Conservation (phyloP, 129 eudicot species). For the Centrapalus pauciflorus region DNA sequence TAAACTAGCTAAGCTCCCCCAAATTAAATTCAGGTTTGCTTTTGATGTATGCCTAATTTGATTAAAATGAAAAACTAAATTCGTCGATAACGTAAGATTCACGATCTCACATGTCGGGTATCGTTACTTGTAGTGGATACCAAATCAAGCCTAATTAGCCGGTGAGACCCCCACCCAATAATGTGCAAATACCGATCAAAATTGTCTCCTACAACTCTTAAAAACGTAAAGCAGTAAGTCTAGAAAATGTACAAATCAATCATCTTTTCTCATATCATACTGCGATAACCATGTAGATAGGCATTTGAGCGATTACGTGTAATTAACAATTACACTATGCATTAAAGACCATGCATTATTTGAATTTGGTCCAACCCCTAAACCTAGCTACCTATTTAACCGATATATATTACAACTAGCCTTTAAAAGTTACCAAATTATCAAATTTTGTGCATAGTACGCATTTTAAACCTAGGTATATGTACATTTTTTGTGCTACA, state of each 20-base stretch:
- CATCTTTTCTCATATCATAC: not conserved
- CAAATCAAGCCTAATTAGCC: not conserved
- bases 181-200: too few relatives aligned
- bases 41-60: constrained; percentile 12
- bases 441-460: too few relatives aligned
- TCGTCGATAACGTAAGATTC: not conserved
- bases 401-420: too few relatives aligned
- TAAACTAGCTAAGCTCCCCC: not conserved
- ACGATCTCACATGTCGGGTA: not conserved
- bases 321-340: too few relatives aligned
- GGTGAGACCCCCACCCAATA: constrained; percentile 4
- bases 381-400: too few relatives aligned
- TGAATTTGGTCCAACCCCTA: not conserved
- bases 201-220: not conserved
- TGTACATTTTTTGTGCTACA: too few relatives aligned
- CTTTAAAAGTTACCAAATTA: too few relatives aligned
- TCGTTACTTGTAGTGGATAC: not conserved
- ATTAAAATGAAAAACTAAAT: not conserved
- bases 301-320: too few relatives aligned
- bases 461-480: too few relatives aligned
- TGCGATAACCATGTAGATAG: not conserved
- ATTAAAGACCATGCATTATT: too few relatives aligned
- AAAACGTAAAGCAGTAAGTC: not conserved
- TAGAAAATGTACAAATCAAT: not conserved
- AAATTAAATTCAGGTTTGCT: not conserved